A percentile compares a stretch with the other conserved stretches of the same genome.
These are phyloP conservation scores for Meyerozyma athensensis DNA, from an alignment of 1,139 yeast species.

Conservation along the genomic window DNA sequence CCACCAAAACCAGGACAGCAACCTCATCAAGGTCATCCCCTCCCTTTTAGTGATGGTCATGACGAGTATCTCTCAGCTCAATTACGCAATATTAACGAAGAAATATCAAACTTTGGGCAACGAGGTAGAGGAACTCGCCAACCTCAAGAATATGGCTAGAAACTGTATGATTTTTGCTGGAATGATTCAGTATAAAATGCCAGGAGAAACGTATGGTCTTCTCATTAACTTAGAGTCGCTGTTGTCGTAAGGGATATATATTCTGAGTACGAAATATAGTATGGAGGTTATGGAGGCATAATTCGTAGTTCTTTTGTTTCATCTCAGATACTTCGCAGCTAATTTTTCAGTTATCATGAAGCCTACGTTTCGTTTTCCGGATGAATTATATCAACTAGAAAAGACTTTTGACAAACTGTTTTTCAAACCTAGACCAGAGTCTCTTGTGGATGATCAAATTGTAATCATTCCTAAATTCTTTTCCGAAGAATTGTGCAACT, in stretches of 20 bases:
- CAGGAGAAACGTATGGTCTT: constrained; percentile 78
- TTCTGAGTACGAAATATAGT: background rate
- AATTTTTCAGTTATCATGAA: background rate
- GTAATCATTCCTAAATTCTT: constrained; percentile 45
- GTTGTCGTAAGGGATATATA: constrained; percentile 11
- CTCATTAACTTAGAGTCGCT: constrained; percentile 67
- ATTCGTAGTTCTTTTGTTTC: background rate
- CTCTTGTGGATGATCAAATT: constrained; percentile 38
- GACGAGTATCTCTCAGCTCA: constrained; percentile 68
- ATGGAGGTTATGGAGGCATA: background rate
- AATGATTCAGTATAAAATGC: constrained; percentile 92
- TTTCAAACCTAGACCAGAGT: constrained; percentile 32
- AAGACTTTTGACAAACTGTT: constrained; percentile 13
- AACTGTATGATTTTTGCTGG: constrained; percentile 95
- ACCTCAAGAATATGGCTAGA: constrained; percentile 62
- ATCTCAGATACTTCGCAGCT: background rate
- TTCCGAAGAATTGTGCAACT: constrained; percentile 36
- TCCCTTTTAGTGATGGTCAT: constrained; percentile 73
- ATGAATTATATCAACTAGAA: background rate
- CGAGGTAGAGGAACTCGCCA: constrained; percentile 49
- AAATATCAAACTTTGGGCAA: constrained; percentile 48
- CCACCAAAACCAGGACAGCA: constrained; percentile 55
- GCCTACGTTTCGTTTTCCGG: background rate
- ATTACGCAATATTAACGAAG: constrained; percentile 43
- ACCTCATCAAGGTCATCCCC: constrained; percentile 76